phyloP scores from a whole-genome alignment of 805 yeast species.

The Grigorovia humatica region DNA sequence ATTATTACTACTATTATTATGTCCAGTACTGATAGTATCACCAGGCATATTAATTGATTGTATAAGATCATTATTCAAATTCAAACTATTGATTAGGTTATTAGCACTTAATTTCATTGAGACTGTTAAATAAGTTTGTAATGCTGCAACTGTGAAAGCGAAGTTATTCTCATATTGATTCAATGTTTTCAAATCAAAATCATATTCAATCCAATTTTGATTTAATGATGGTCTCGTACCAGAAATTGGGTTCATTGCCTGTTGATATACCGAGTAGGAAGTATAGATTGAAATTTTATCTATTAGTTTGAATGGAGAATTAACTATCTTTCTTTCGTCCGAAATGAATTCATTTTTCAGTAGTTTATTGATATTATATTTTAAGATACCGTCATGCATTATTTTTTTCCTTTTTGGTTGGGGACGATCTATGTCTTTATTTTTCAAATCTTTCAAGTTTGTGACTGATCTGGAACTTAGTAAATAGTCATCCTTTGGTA shows the following conservation, averaged over 20 bases:
- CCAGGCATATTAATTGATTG: conserved; percentile 3
- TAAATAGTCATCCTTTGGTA: conserved; percentile 26
- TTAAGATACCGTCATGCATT: conserved; percentile 9
- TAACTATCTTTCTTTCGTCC: conserved; percentile 15
- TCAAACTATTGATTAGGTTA: conserved; percentile 6
- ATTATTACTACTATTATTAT: too few species aligned
- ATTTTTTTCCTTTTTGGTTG: neutral
- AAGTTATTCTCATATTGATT: conserved; percentile 22
- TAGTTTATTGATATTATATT: conserved; percentile 23
- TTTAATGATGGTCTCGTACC: conserved; percentile 23
- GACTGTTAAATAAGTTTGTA: conserved; percentile 22
- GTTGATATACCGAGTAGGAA: conserved; percentile 20
- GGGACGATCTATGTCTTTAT: neutral
- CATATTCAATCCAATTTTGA: conserved; percentile 25
- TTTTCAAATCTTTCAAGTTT: conserved; percentile 1
- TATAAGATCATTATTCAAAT: conserved; percentile 18
- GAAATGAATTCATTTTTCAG: conserved; percentile 15
- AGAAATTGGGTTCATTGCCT: conserved; percentile 21
- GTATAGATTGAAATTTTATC: conserved; percentile 18
- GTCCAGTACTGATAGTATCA: neutral
- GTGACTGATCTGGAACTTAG: conserved; percentile 12
- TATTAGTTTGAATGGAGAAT: conserved; percentile 17
- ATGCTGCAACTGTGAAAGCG: conserved; percentile 22
- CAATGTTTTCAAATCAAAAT: conserved; percentile 18
- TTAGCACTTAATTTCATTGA: conserved; percentile 10